Evolutionary conservation across 2,329 filamentous ascomycete genomes (phyloP).

Genomic region (Pseudogymnoascus sp.): DNA sequence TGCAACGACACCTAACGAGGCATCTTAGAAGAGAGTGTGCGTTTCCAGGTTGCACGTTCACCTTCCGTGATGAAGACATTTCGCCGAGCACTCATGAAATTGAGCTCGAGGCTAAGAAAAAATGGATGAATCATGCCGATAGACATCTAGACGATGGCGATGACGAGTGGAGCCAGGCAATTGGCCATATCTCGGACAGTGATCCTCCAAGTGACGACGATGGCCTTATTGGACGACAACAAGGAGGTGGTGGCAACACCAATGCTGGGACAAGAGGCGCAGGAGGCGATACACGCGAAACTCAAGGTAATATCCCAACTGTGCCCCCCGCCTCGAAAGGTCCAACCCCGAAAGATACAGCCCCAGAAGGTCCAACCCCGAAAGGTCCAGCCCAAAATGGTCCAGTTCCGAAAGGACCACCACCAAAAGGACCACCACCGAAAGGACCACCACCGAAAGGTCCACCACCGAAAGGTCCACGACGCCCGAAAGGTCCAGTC

Average conservation of each 20-base stretch:
- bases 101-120: neutral
- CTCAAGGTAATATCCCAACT: neutral
- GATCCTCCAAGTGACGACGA: neutral
- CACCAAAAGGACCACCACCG: too few relatives aligned
- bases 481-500: too few relatives aligned
- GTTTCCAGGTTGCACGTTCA: neutral
- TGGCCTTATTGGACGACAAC: neutral
- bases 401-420: too few relatives aligned
- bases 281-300: neutral
- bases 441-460: too few relatives aligned
- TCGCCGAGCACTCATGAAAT: neutral
- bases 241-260: neutral
- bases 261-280: neutral
- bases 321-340: neutral
- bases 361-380: neutral
- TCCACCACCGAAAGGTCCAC: too few relatives aligned
- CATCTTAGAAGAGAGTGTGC: neutral
- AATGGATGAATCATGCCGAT: neutral
- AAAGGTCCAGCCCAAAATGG: too few relatives aligned
- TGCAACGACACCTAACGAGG: neutral
- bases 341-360: neutral
- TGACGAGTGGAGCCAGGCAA: neutral
- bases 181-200: neutral
- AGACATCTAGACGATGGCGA: neutral
- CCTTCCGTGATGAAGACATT: neutral